Evolutionary conservation across 352 stramenopile genomes (phyloP), one percentile per base, ranked within the genome.

Genomic region (Pythium coloratum): DNA sequence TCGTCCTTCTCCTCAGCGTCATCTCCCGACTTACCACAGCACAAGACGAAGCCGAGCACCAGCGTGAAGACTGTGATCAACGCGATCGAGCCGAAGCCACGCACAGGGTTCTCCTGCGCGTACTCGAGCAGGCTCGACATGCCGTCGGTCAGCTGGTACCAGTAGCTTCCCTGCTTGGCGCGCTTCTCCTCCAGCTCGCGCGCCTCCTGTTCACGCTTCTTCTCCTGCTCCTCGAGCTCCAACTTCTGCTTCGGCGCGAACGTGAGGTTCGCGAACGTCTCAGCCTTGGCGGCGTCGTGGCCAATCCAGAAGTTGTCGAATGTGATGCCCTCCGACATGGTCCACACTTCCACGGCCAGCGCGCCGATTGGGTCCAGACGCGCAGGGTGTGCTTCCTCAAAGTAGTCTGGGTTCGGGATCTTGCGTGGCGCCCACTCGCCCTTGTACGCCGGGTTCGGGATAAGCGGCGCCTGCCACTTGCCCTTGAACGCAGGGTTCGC

Each of bases 261-360:
- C 57, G 86, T 95, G 4, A 82, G 63, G 18, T 90, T 75, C 1
- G 86, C 88, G 70, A 96, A 96, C 60, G 82, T 77, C 62, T 89
- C 77, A 0, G 89, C 89, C 69, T 94, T 90, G 49, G 77, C 76
- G 34, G 86, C 57, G 53, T 97, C 87, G 67, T 97, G 85, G 13
- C 83, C 90, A 24, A 98, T 76, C 78, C 92, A 92, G 59, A 98
- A 94, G 75, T 98, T 98, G 69, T 98, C 92, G 65, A 98, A 98
- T 36, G 78, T 81, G 62, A 98, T 96, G 49, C 82, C 89, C 20
- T 90, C 79, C 40, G 91, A 88, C 88, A 96, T 96, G 6, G 86
- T 95, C 86, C 88, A 94, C 5, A 98, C 90, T 68, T 99, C 95
- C 14, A 99, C 78, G 5, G 89, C 90, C 14, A 98, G 75, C 0